phyloP scores from a whole-genome alignment of 495 filamentous ascomycete genomes.

The Xylaria scruposa region DNA sequence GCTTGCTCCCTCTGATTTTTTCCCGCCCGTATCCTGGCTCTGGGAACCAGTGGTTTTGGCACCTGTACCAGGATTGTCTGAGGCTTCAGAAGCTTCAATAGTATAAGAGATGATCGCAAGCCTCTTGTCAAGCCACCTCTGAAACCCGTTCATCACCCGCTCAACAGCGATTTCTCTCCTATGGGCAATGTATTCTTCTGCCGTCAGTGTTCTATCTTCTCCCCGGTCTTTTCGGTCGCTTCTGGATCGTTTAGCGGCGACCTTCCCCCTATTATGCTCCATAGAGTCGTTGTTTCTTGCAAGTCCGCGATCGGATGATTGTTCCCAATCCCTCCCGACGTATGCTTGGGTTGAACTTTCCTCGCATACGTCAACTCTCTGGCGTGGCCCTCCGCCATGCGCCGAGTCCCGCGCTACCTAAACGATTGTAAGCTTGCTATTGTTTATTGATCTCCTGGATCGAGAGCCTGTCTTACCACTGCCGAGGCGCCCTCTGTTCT shows the following conservation, averaged over 20 bases:
- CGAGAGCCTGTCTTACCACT: conserved; percentile 30
- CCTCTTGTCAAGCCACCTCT: conserved; percentile 40
- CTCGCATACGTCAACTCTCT: conserved; percentile 33
- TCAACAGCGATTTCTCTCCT: conserved; percentile 35
- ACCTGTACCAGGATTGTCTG: conserved; percentile 28
- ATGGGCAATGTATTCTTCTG: conserved; percentile 40
- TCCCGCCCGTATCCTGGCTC: conserved; percentile 27
- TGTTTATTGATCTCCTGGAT: conserved; percentile 1
- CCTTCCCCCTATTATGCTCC: conserved; percentile 35
- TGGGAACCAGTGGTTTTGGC: conserved; percentile 29
- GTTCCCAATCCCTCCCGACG: conserved; percentile 31
- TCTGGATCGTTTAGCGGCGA: conserved; percentile 33
- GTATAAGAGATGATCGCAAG: conserved; percentile 40
- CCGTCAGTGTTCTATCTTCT: conserved; percentile 34
- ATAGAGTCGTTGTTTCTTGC: conserved; percentile 35
- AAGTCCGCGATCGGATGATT: conserved; percentile 25
- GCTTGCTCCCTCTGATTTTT: conserved; percentile 31
- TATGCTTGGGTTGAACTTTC: conserved; percentile 31
- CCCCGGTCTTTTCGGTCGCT: conserved; percentile 31
- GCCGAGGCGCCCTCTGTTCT: conserved; percentile 32
- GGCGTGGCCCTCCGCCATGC: conserved; percentile 32
- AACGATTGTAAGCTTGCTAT: neutral
- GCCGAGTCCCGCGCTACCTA: conserved; percentile 23
- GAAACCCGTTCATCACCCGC: conserved; percentile 36
- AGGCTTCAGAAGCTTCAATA: conserved; percentile 39